Percentiles rank a stretch among this genome's conserved stretches.
Evolutionary conservation across 805 yeast genomes (phyloP).

Genomic region (Kregervanrija pseudodelftensis): DNA sequence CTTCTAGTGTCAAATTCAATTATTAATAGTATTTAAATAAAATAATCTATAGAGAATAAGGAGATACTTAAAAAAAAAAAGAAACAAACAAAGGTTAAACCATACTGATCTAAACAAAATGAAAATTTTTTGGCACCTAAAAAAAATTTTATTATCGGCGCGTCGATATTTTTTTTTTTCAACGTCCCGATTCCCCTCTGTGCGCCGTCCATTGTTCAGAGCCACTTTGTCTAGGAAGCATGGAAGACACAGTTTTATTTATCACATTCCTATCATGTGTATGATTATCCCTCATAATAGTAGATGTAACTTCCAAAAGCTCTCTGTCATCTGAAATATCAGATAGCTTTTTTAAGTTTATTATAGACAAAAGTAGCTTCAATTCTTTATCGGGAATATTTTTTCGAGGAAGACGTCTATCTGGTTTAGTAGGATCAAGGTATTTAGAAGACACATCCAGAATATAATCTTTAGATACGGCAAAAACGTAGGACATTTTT

Average conservation of each 20-base stretch:
- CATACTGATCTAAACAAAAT: no score
- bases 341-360: conserved; percentile 32
- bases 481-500: conserved; percentile 83
- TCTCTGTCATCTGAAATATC: conserved; percentile 26
- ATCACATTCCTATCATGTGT: background rate
- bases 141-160: background rate
- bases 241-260: conserved; percentile 1
- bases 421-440: conserved; percentile 30
- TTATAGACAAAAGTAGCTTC: conserved; percentile 24
- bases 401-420: conserved; percentile 40
- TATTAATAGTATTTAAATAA: background rate
- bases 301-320: conserved; percentile 31
- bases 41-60: background rate
- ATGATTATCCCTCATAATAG: conserved; percentile 25
- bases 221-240: conserved; percentile 68
- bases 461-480: conserved; percentile 53
- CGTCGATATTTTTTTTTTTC: background rate
- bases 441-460: conserved; percentile 68
- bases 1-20: background rate
- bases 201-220: conserved; percentile 63
- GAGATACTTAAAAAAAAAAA: no score
- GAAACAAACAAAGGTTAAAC: no score
- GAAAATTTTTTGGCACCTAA: no score
- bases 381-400: conserved; percentile 36
- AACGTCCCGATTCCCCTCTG: conserved; percentile 69